These are phyloP conservation scores for Exutisphaerella laricina DNA, from an alignment of 2,329 filamentous ascomycete species.

Conservation along the genomic window DNA sequence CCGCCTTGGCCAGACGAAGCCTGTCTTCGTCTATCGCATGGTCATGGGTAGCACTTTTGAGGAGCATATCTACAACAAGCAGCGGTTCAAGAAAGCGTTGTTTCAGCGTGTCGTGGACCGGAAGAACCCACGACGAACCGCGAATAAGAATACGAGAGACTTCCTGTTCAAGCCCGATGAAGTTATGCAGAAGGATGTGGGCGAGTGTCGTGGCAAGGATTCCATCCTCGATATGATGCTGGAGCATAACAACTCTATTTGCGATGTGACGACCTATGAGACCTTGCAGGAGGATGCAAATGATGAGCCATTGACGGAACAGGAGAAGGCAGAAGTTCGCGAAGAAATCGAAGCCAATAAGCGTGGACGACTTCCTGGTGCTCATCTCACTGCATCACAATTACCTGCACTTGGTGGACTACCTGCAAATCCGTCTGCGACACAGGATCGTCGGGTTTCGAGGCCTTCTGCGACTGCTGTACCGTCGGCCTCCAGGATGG, in stretches of 20 bases:
- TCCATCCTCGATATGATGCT: slow-evolving; percentile 59
- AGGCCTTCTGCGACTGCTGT: too few relatives aligned
- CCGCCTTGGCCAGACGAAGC: slow-evolving; percentile 73
- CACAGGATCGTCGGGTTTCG: too few relatives aligned
- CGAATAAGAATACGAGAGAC: slow-evolving; percentile 47
- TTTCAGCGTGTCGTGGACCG: slow-evolving; percentile 76
- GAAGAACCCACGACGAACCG: slow-evolving; percentile 66
- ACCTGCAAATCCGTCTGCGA: too few relatives aligned
- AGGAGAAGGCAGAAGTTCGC: slow-evolving; percentile 29
- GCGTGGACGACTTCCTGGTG: background rate
- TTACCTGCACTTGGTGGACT: too few relatives aligned
- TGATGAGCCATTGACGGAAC: slow-evolving; percentile 30
- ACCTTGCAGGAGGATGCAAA: slow-evolving; percentile 30
- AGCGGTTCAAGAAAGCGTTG: slow-evolving; percentile 77
- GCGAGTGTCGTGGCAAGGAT: slow-evolving; percentile 54
- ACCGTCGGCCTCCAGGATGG: too few relatives aligned
- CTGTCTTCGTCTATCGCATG: slow-evolving; percentile 80
- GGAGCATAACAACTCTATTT: slow-evolving; percentile 35
- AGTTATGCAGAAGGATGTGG: slow-evolving; percentile 45
- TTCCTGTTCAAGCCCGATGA: slow-evolving; percentile 57
- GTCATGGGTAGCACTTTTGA: slow-evolving; percentile 75
- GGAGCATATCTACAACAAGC: slow-evolving; percentile 63
- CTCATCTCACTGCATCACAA: background rate
- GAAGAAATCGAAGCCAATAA: slow-evolving; percentile 36
- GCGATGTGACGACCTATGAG: slow-evolving; percentile 31